These are phyloP conservation scores for Termitomyces sp. DNA, from an alignment of 768 basidiomycete species.

Conservation along the genomic window DNA sequence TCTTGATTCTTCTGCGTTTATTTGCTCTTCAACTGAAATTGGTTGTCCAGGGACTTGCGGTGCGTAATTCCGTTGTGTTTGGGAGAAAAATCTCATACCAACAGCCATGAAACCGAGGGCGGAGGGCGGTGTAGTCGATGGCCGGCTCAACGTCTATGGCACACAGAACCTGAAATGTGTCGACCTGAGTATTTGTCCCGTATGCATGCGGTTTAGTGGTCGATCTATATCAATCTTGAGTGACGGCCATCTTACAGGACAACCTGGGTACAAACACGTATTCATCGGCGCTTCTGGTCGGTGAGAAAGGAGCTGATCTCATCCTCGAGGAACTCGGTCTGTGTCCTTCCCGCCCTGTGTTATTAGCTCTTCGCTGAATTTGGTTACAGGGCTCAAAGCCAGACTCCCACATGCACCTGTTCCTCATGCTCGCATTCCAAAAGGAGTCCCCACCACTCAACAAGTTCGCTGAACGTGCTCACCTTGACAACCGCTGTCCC, in stretches of 20 bases:
- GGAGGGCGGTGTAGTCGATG: slow-evolving; percentile 63
- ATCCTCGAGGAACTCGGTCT: slow-evolving; percentile 59
- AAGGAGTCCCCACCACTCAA: slow-evolving; percentile 45
- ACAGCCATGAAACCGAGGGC: slow-evolving; percentile 62
- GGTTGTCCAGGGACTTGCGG: slow-evolving; percentile 34
- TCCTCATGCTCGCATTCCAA: slow-evolving; percentile 58
- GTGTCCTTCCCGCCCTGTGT: slow-evolving; percentile 5
- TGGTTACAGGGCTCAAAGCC: slow-evolving; percentile 48
- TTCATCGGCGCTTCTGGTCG: slow-evolving; percentile 62
- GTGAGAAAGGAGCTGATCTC: slow-evolving; percentile 62
- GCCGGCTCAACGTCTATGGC: slow-evolving; percentile 56
- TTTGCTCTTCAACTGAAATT: background rate
- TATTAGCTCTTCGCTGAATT: background rate
- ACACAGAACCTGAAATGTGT: slow-evolving; percentile 63
- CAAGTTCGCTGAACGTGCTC: slow-evolving; percentile 28
- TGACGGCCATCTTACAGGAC: slow-evolving; percentile 31
- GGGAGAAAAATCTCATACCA: background rate
- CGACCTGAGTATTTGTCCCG: slow-evolving; percentile 69
- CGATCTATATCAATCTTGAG: background rate
- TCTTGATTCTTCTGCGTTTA: background rate
- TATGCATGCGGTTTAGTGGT: slow-evolving; percentile 21
- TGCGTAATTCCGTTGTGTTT: slow-evolving; percentile 13
- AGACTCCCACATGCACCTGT: slow-evolving; percentile 61
- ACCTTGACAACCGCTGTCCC: too few species aligned
- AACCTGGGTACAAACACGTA: slow-evolving; percentile 72